These are phyloP conservation scores for Styphnolobium japonicum DNA, from an alignment of 306 rosid genomes.

Conservation along the genomic window DNA sequence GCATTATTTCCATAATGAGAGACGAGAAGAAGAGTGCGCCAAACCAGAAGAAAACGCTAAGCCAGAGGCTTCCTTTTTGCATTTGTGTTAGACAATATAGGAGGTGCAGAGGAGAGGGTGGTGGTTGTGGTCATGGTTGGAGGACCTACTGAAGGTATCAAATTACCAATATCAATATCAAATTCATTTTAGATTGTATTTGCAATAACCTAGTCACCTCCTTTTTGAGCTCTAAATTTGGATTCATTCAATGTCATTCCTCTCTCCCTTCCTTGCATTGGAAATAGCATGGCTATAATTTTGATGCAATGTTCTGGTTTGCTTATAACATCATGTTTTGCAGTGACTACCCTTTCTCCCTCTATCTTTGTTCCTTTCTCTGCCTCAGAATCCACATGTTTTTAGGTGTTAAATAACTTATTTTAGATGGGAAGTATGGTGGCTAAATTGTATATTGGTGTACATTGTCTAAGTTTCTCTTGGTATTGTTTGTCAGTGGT, in stretches of 20 bases:
- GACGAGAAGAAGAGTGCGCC: too few relatives aligned
- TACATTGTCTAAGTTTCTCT: neutral
- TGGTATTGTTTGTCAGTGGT: neutral
- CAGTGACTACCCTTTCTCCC: neutral
- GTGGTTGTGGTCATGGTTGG: conserved; percentile 98
- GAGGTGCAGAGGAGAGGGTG: conserved; percentile 62
- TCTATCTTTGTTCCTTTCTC: too few relatives aligned
- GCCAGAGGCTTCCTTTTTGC: too few relatives aligned
- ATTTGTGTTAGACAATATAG: conserved; percentile 38
- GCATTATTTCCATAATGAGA: too few relatives aligned
- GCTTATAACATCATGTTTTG: neutral
- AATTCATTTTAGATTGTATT: neutral
- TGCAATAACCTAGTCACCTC: too few relatives aligned
- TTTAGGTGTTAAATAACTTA: too few relatives aligned
- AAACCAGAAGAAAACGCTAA: too few relatives aligned
- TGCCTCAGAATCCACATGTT: too few relatives aligned
- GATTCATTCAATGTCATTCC: too few relatives aligned
- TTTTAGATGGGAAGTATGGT: neutral
- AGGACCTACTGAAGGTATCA: conserved; percentile 91
- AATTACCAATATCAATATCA: neutral
- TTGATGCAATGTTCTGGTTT: neutral
- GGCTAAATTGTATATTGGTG: neutral
- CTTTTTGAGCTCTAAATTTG: neutral
- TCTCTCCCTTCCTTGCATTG: neutral
- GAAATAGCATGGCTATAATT: neutral